Evolutionary conservation across 2,329 filamentous ascomycete genomes (phyloP), one percentile per base, ranked within the genome.

Genomic region (Xylaria sp.): DNA sequence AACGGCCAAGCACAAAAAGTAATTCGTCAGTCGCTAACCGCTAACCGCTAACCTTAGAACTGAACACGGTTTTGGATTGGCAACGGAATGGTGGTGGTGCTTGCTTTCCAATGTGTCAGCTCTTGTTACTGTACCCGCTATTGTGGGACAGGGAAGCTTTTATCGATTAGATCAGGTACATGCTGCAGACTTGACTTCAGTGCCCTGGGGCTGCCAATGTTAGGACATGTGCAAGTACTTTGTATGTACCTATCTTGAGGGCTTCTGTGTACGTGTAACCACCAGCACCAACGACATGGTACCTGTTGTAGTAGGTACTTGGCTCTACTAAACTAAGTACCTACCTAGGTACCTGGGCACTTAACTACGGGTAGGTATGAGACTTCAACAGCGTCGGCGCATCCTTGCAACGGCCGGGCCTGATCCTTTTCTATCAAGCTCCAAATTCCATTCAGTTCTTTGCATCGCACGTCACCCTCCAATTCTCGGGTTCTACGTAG

Each of bases 41-140:
- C n/a, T n/a, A n/a, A n/a, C n/a, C n/a, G n/a, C n/a, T n/a, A n/a
- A n/a, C n/a, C 12, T 35, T 42, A 46, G 49, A 66, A 69, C 57
- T 73, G 71, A 71, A 73, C 71, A 73, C 70, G 54, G 69, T 71
- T 70, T 69, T 64, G 66, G 53, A 47, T 70, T 65, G 63, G 61
- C n/a, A n/a, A 40, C 25, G 35, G 55, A 25, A 45, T 51, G 19
- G 33, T 21, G n/a, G 19, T 12, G 45, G 35, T 43, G 6, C 45
- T 33, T n/a, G n/a, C n/a, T n/a, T n/a, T n/a, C n/a, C n/a, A n/a
- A n/a, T n/a, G n/a, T n/a, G n/a, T n/a, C n/a, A n/a, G n/a, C n/a
- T n/a, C n/a, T n/a, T n/a, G 23, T 25, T 21, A 31, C 49, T 28
- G 60, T 60, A 61, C 46, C 52, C 57, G 51, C 38, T 47, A 49